These are phyloP conservation scores for Ophiorrhiza pumila DNA, from an alignment of 257 asterid species.

Conservation along the genomic window DNA sequence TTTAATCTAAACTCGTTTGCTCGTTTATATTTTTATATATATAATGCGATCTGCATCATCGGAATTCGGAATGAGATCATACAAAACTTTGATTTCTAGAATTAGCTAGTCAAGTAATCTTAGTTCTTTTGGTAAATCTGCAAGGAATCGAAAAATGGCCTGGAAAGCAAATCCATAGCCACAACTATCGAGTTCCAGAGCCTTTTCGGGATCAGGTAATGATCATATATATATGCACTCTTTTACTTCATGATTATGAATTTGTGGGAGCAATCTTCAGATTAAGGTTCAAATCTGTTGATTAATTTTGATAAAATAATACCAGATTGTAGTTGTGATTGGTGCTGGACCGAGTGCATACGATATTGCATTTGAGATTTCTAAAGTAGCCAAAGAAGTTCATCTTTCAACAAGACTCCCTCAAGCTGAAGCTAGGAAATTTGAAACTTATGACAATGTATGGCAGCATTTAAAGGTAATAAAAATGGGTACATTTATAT, in stretches of 20 bases:
- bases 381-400: slow-evolving; percentile 26
- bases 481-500: too few species aligned
- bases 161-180: slow-evolving; percentile 61
- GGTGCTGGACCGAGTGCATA: slow-evolving; percentile 25
- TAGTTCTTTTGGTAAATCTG: background rate
- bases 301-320: background rate
- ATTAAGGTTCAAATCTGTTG: too few species aligned
- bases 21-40: too few species aligned
- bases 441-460: background rate
- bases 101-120: background rate
- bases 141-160: slow-evolving; percentile 62
- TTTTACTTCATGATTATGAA: background rate
- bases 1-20: too few species aligned
- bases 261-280: background rate
- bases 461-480: slow-evolving; percentile 24
- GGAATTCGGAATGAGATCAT: too few species aligned
- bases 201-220: slow-evolving; percentile 48
- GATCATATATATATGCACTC: background rate
- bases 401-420: slow-evolving; percentile 22
- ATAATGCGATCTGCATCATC: too few species aligned
- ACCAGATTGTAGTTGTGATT: slow-evolving; percentile 21
- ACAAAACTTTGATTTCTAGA: background rate
- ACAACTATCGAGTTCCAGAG: slow-evolving; percentile 57
- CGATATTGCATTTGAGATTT: slow-evolving; percentile 18
- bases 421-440: background rate